These are phyloP conservation scores for Pseudogymnoascus sp. DNA, from an alignment of 2,329 filamentous ascomycete genomes.

Conservation along the genomic window DNA sequence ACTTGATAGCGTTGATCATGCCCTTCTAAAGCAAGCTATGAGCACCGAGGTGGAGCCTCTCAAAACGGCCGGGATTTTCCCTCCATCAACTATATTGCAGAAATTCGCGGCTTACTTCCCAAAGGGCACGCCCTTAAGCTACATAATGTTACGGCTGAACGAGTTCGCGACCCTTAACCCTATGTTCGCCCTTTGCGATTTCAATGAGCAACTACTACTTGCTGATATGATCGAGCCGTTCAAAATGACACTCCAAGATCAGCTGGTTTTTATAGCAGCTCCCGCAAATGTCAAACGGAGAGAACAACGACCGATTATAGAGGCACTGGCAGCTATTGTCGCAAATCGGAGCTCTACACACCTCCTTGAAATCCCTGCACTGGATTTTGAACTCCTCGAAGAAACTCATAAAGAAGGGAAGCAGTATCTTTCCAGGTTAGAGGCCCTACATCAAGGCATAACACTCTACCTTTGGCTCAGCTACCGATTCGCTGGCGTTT, in stretches of 20 bases:
- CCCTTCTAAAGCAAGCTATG: conserved; percentile 56
- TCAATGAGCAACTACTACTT: conserved; percentile 54
- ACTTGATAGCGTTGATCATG: conserved; percentile 63
- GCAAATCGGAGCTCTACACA: conserved; percentile 58
- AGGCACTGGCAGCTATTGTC: conserved; percentile 61
- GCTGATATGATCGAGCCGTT: conserved; percentile 70
- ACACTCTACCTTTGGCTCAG: conserved; percentile 90
- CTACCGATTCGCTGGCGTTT: conserved; percentile 77
- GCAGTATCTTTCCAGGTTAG: conserved; percentile 55
- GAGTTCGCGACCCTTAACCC: conserved; percentile 57
- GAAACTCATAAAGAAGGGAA: conserved; percentile 33
- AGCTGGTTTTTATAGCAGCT: conserved; percentile 65
- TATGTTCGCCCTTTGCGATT: conserved; percentile 62
- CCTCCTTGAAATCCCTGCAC: conserved; percentile 60
- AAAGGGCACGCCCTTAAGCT: conserved; percentile 70
- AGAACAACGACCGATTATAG: conserved; percentile 43
- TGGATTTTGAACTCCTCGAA: conserved; percentile 71
- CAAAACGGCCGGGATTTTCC: conserved; percentile 62
- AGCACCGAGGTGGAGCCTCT: conserved; percentile 56
- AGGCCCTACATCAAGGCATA: conserved; percentile 71
- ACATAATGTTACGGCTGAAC: conserved; percentile 68
- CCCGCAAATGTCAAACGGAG: conserved; percentile 53
- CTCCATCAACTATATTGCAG: conserved; percentile 63
- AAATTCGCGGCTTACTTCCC: conserved; percentile 78
- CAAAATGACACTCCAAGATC: conserved; percentile 62